These are phyloP conservation scores for Amaranthus palmeri DNA, from an alignment of 148 eudicot genomes.

Conservation along the genomic window DNA sequence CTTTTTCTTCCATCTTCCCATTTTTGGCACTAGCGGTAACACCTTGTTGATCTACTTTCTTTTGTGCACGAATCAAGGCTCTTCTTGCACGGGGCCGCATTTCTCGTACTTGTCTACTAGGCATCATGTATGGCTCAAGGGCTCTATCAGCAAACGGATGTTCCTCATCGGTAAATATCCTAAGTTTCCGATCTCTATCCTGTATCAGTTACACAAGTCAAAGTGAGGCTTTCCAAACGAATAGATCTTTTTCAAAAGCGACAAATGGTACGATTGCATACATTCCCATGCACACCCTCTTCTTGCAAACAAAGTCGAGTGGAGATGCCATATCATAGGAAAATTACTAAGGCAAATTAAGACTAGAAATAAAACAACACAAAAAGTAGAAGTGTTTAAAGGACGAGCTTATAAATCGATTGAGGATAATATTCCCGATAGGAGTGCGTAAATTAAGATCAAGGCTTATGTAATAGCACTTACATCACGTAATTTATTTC, in stretches of 20 bases:
- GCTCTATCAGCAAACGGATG: conserved; percentile 88
- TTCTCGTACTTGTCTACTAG: conserved; percentile 85
- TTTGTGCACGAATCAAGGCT: conserved; percentile 81
- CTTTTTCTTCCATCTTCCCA: conserved; percentile 37
- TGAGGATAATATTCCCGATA: background rate
- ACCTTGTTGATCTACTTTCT: conserved; percentile 63
- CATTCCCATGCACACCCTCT: no score
- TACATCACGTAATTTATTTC: conserved; percentile 91
- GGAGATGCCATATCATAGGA: no score
- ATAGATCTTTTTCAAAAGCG: no score
- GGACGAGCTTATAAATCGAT: background rate
- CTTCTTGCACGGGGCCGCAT: conserved; percentile 87
- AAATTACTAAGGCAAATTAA: no score
- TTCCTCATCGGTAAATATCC: conserved; percentile 76
- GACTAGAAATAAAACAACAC: no score
- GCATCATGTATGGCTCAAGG: conserved; percentile 68
- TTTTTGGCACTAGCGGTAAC: conserved; percentile 31
- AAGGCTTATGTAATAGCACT: conserved; percentile 28
- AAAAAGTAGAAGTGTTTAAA: background rate
- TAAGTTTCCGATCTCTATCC: conserved; percentile 88
- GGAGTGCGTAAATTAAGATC: background rate
- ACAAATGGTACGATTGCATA: no score
- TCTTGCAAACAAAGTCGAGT: no score
- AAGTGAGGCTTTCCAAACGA: background rate
- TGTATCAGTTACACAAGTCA: conserved; percentile 20